phyloP scores from a whole-genome alignment of 2,329 filamentous ascomycete genomes.

The Fusarium newnesense region DNA sequence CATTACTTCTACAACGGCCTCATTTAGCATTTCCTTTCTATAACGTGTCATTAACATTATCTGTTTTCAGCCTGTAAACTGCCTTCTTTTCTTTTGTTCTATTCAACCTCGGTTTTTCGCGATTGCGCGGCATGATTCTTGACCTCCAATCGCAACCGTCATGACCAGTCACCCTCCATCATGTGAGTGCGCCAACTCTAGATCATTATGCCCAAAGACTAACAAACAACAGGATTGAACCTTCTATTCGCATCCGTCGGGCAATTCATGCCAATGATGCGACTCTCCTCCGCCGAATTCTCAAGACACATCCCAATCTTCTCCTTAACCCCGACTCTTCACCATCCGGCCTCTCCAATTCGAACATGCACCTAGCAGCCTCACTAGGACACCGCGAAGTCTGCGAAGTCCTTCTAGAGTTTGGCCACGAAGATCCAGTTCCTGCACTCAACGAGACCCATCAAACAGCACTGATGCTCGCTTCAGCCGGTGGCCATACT shows the following conservation, averaged over 20 bases:
- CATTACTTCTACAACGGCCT: neutral
- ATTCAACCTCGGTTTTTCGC: constrained; percentile 2
- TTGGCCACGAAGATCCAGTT: constrained; percentile 78
- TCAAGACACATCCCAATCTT: constrained; percentile 75
- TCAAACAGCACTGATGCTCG: constrained; percentile 85
- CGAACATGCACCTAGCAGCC: constrained; percentile 83
- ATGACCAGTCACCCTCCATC: constrained; percentile 38
- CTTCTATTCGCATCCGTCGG: constrained; percentile 79
- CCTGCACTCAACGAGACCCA: constrained; percentile 82
- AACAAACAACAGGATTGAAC: constrained; percentile 71
- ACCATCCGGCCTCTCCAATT: constrained; percentile 77
- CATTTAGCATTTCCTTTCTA: neutral
- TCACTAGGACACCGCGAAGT: constrained; percentile 76
- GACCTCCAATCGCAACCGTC: constrained; percentile 34
- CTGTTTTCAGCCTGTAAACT: neutral
- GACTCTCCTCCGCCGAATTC: constrained; percentile 79
- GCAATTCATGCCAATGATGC: constrained; percentile 81
- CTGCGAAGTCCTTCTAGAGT: constrained; percentile 74
- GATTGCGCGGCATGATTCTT: constrained; percentile 37
- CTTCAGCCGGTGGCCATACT: constrained; percentile 74
- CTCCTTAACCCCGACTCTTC: constrained; percentile 84
- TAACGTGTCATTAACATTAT: neutral
- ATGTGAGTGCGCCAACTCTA: constrained; percentile 31
- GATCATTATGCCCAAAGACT: neutral
- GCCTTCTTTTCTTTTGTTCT: neutral